Base-by-base conservation (phyloP, 2,329 filamentous ascomycete genomes). In the Scedosporium apiospermum region DNA sequence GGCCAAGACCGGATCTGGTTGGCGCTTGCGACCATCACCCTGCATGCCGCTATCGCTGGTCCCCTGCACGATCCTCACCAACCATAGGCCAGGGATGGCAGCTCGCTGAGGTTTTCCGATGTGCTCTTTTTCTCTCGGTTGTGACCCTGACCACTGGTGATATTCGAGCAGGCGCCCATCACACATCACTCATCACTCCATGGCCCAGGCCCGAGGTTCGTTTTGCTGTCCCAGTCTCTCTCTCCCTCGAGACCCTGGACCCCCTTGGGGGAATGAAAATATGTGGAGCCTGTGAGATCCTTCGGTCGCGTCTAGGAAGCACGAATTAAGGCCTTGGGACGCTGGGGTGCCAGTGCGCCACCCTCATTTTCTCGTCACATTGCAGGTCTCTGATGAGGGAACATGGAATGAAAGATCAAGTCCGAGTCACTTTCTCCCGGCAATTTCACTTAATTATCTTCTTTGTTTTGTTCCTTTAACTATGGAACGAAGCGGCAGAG, bases 21-120 rank as follows among this genome's bases (percentile, higher is more conserved):
- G 57, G 57, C 57, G 57, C 57, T 59, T 59, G 34, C 57, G 18
- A 2, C 57, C 38, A 59, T 59, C 57, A 59, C 57, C 34, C 27
- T 59, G 21, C 51, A 38, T 38, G 34, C 34, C 34, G 12, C 34
- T 38, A 38, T 38, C 34, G 34, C 9, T 38, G 10, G 34, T 4
- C 10, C 34, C 34, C 34, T 38, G 34, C 34, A 38, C 34, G 34
- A 38, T 38, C 34, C 34, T 38, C 34, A 27, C 51, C 51, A 55
- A 55, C 23, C 51, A 26, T 14, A 23, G 51, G 23, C 51, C 21
- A 23, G 23, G 18, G 23, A 18, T 14, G n/a, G 51, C 18, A 18
- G 7, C 12, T 55, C 23, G 18, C 18, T 18, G 9, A 18, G 51
- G 21, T 18, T 18, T 55, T 55, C 21, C 51, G 51, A 30, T 23